Evolutionary conservation across 2,329 filamentous ascomycete genomes (phyloP).

Genomic region (Apiospora koreana): DNA sequence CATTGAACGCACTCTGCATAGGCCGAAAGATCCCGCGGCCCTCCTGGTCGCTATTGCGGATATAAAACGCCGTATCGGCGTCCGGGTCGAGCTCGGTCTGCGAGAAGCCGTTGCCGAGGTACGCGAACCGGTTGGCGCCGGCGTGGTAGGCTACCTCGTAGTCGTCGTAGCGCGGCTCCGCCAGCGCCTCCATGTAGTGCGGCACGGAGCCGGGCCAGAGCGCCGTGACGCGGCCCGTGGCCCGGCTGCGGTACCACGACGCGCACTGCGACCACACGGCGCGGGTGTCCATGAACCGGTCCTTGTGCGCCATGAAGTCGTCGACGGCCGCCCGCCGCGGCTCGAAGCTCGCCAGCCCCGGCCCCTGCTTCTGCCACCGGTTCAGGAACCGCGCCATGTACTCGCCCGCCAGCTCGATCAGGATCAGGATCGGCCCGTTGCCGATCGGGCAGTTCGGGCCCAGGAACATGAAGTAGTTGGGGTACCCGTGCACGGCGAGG

Average conservation of each 20-base stretch:
- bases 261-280: constrained; percentile 26
- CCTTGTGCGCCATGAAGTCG: constrained; percentile 26
- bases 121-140: constrained; percentile 10
- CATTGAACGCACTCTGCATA: background rate
- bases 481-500: background rate
- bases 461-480: constrained; percentile 58
- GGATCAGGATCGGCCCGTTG: constrained; percentile 20
- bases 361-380: background rate
- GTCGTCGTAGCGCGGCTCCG: constrained; percentile 24
- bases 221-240: constrained; percentile 18
- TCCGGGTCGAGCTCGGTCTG: constrained; percentile 8
- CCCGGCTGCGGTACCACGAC: constrained; percentile 18
- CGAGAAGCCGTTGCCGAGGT: constrained; percentile 19
- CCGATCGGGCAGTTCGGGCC: constrained; percentile 28
- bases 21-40: background rate
- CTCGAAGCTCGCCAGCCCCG: constrained; percentile 14
- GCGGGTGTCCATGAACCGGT: constrained; percentile 15
- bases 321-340: constrained; percentile 21
- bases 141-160: constrained; percentile 19
- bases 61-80: background rate
- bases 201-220: constrained; percentile 21
- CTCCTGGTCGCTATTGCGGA: background rate
- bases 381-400: constrained; percentile 14
- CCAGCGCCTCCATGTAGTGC: constrained; percentile 20
- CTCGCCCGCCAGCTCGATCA: constrained; percentile 17